phyloP scores from a whole-genome alignment of 305 asterid species.

The Ajuga reptans region DNA sequence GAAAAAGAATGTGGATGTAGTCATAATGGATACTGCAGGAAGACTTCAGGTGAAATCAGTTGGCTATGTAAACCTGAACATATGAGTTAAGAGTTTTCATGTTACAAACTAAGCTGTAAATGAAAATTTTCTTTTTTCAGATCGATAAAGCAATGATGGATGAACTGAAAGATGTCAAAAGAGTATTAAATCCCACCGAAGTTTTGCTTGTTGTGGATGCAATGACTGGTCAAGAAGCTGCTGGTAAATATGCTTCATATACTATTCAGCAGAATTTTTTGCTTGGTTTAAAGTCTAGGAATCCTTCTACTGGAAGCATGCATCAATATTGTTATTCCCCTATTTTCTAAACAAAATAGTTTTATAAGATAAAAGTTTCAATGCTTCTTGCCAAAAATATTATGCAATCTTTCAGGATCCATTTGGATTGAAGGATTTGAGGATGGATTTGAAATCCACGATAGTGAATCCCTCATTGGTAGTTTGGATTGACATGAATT shows the following conservation, averaged over 20 bases:
- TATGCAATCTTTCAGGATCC: too few relatives aligned
- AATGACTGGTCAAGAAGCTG: constrained; percentile 99
- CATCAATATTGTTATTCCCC: neutral
- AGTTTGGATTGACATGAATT: too few relatives aligned
- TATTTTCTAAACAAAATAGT: neutral
- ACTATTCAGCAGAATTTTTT: constrained; percentile 8
- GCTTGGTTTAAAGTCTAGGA: constrained; percentile 11
- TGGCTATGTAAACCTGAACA: constrained; percentile 19
- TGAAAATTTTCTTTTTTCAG: constrained; percentile 33
- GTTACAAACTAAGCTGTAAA: constrained; percentile 6
- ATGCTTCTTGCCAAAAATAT: constrained; percentile 7
- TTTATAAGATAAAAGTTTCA: neutral
- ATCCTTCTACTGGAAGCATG: constrained; percentile 8
- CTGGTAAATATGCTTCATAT: constrained; percentile 46
- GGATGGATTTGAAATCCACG: too few relatives aligned
- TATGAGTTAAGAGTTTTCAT: neutral
- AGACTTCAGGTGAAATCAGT: constrained; percentile 71
- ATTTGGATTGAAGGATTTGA: too few relatives aligned
- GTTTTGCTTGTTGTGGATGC: constrained; percentile 98
- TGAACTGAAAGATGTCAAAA: constrained; percentile 87
- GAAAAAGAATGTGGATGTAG: constrained; percentile 74
- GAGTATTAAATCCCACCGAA: constrained; percentile 76
- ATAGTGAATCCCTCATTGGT: too few relatives aligned
- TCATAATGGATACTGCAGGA: constrained; percentile 99
- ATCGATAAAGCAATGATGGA: constrained; percentile 95